These are phyloP conservation scores for Neurospora sp. DNA, from an alignment of 495 filamentous ascomycete genomes.

Conservation along the genomic window DNA sequence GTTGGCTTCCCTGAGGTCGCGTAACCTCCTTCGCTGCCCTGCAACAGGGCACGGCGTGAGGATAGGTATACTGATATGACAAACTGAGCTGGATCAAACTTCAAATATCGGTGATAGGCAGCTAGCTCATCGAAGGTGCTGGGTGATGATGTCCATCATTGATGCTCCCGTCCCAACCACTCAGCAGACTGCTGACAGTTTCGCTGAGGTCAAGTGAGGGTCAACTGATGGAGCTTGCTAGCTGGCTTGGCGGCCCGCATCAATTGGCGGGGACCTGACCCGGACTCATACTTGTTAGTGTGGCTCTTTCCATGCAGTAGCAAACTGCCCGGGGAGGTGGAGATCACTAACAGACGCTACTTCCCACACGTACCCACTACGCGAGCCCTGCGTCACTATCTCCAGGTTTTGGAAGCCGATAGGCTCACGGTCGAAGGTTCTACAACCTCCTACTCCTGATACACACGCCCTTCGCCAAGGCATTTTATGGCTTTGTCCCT, in stretches of 20 bases:
- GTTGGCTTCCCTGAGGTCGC: background rate
- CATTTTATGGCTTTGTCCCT: constrained; percentile 7
- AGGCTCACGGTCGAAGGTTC: constrained; percentile 25
- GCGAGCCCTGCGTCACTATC: constrained; percentile 21
- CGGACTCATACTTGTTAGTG: background rate
- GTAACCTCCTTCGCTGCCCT: background rate
- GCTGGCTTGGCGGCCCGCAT: background rate
- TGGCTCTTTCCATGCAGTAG: background rate
- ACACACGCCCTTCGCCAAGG: constrained; percentile 15
- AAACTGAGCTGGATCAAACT: background rate
- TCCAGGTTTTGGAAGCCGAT: constrained; percentile 13
- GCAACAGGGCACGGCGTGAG: background rate
- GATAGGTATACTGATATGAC: background rate
- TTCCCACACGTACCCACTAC: constrained; percentile 1
- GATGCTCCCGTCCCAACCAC: background rate
- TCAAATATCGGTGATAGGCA: background rate
- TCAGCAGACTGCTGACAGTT: background rate
- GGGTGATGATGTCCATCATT: background rate
- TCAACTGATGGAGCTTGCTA: background rate
- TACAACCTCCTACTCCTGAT: constrained; percentile 13
- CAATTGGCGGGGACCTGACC: background rate
- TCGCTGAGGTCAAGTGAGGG: background rate
- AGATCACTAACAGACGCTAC: background rate
- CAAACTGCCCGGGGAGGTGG: background rate
- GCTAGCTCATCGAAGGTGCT: background rate